Conservation (phyloP, 441 rosid genomes). For the Erodium chrysanthum region DNA sequence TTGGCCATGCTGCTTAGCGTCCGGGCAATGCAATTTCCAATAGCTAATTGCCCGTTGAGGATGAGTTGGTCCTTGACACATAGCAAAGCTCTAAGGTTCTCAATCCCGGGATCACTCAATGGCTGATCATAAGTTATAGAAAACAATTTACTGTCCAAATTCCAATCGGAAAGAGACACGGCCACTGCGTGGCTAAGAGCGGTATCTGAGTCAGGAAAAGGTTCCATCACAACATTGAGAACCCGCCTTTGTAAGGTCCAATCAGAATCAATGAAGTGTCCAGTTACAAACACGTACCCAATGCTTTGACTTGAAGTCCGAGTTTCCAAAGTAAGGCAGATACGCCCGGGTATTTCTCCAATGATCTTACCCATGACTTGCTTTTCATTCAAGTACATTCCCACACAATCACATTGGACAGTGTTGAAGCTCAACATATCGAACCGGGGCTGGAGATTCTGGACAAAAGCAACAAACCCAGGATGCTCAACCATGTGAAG, state of each 20-base stretch:
- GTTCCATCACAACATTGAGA: slow-evolving; percentile 75
- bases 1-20: slow-evolving; percentile 47
- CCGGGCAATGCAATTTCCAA: slow-evolving; percentile 57
- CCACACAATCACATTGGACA: slow-evolving; percentile 84
- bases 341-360: slow-evolving; percentile 62
- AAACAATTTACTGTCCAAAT: slow-evolving; percentile 64
- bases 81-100: slow-evolving; percentile 53
- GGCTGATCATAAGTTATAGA: slow-evolving; percentile 55
- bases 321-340: slow-evolving; percentile 65
- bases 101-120: slow-evolving; percentile 39
- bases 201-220: slow-evolving; percentile 61
- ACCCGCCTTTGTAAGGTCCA: slow-evolving; percentile 73
- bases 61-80: slow-evolving; percentile 57
- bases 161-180: slow-evolving; percentile 74
- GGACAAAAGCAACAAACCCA: slow-evolving; percentile 57
- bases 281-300: slow-evolving; percentile 64
- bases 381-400: slow-evolving; percentile 66
- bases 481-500: slow-evolving; percentile 89
- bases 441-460: slow-evolving; percentile 68
- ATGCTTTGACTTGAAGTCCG: slow-evolving; percentile 60
- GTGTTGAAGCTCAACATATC: slow-evolving; percentile 55
- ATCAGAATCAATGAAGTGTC: slow-evolving; percentile 64
- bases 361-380: slow-evolving; percentile 56
- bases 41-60: slow-evolving; percentile 62
- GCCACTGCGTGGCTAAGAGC: slow-evolving; percentile 73